phyloP scores from a whole-genome alignment of 106 monocot genomes.

The Dactylorhiza incarnata region DNA sequence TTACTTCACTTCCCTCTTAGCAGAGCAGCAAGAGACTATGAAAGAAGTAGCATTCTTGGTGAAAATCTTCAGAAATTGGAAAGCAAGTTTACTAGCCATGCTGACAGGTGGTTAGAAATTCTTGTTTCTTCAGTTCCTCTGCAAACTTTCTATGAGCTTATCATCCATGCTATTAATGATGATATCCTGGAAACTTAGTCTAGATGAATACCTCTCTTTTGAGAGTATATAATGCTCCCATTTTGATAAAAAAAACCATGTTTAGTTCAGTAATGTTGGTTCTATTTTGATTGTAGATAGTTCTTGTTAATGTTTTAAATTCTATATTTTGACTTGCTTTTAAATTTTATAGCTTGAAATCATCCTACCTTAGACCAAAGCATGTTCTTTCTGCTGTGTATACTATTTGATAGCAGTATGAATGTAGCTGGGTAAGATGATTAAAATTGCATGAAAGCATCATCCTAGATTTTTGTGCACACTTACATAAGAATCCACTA shows the following conservation, averaged over 20 bases:
- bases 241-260: not conserved
- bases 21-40: not conserved
- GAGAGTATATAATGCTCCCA: not conserved
- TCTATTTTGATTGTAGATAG: not conserved
- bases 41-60: not conserved
- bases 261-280: not conserved
- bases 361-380: not conserved
- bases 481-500: not conserved
- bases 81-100: not conserved
- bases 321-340: not conserved
- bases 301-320: not conserved
- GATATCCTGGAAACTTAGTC: not conserved
- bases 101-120: not conserved
- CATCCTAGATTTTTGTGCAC: not conserved
- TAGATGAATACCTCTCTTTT: not conserved
- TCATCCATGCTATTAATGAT: not conserved
- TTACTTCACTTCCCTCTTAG: conserved; percentile 55
- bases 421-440: not conserved
- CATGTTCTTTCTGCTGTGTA: not conserved
- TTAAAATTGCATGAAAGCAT: not conserved
- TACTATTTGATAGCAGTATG: not conserved
- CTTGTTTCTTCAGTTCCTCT: not conserved
- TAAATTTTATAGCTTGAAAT: not conserved
- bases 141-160: not conserved
- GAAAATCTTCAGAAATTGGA: not conserved